A percentile compares a stretch with the other conserved stretches of the same genome.
Evolutionary conservation across 2,329 filamentous ascomycete species (phyloP).

Genomic region (Penicillium sp.): DNA sequence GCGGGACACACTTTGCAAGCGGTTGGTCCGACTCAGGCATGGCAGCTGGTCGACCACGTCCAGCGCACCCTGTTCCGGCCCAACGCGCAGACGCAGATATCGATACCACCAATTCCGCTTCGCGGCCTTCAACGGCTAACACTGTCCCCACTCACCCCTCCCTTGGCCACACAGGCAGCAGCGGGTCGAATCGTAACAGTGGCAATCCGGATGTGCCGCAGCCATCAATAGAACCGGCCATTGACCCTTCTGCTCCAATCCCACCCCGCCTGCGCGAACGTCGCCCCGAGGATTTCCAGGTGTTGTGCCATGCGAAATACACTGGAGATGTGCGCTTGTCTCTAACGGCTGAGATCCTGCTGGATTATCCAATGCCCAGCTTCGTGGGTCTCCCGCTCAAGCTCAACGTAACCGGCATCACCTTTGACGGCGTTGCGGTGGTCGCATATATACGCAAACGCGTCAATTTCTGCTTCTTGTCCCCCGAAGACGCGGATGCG

Average conservation of each 20-base stretch:
- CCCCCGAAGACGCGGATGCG: constrained; percentile 82
- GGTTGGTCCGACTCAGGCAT: constrained; percentile 36
- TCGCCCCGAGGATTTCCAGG: constrained; percentile 81
- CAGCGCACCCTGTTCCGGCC: constrained; percentile 20
- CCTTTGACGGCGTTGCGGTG: constrained; percentile 92
- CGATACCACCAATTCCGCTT: constrained; percentile 39
- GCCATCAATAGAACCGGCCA: constrained; percentile 19
- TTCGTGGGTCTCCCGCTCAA: constrained; percentile 95
- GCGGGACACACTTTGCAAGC: constrained; percentile 41
- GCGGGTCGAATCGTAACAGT: constrained; percentile 28
- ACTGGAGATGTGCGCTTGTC: constrained; percentile 82
- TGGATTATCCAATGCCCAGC: constrained; percentile 98
- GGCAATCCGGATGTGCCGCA: constrained; percentile 25
- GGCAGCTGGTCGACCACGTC: constrained; percentile 19
- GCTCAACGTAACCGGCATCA: constrained; percentile 89
- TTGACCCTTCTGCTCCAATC: constrained; percentile 31
- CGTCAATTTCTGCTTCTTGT: constrained; percentile 91
- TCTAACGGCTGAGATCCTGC: constrained; percentile 87
- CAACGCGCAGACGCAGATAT: constrained; percentile 34
- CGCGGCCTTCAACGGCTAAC: constrained; percentile 45
- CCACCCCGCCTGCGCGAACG: constrained; percentile 65
- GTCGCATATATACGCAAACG: constrained; percentile 84
- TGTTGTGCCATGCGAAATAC: constrained; percentile 87
- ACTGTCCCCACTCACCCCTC: constrained; percentile 34
- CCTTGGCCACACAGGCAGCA: constrained; percentile 19